Evolutionary conservation across 805 yeast genomes (phyloP).

Genomic region (Candida dendrica): DNA sequence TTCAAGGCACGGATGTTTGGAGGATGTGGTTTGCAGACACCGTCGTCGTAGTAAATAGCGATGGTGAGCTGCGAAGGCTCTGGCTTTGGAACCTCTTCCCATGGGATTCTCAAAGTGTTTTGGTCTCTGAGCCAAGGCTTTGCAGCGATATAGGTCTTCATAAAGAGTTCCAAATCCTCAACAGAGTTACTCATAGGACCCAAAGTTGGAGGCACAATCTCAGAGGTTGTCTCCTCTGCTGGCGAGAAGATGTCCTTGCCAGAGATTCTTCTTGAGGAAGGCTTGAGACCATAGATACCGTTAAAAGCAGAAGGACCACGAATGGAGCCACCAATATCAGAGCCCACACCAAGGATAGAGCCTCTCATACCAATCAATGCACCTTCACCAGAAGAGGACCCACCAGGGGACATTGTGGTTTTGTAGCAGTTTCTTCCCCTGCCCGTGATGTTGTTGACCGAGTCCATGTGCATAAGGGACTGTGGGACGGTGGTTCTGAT

Average conservation of each 20-base stretch:
- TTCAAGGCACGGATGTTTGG: slow-evolving; percentile 54
- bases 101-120: slow-evolving; percentile 27
- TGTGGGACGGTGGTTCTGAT: slow-evolving; percentile 67
- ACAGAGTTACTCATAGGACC: slow-evolving; percentile 64
- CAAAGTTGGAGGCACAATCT: slow-evolving; percentile 54
- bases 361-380: slow-evolving; percentile 53
- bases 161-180: slow-evolving; percentile 63
- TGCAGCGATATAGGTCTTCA: slow-evolving; percentile 41
- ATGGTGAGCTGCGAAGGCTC: slow-evolving; percentile 42
- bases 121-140: slow-evolving; percentile 53
- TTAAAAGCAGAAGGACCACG: slow-evolving; percentile 62
- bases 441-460: slow-evolving; percentile 53
- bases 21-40: slow-evolving; percentile 59
- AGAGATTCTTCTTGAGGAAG: slow-evolving; percentile 49
- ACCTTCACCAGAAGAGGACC: slow-evolving; percentile 73
- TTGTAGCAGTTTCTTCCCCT: slow-evolving; percentile 54
- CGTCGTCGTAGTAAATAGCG: slow-evolving; percentile 60
- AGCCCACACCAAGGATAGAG: slow-evolving; percentile 57
- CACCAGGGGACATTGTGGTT: slow-evolving; percentile 54
- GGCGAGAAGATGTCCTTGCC: slow-evolving; percentile 12
- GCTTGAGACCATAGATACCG: slow-evolving; percentile 58
- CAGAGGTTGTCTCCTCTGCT: slow-evolving; percentile 24
- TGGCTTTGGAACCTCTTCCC: slow-evolving; percentile 28
- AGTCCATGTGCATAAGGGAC: slow-evolving; percentile 61
- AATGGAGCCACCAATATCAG: slow-evolving; percentile 69